Base-by-base conservation (phyloP, 768 basidiomycete species). In the Rhodotorula kratochvilovae region DNA sequence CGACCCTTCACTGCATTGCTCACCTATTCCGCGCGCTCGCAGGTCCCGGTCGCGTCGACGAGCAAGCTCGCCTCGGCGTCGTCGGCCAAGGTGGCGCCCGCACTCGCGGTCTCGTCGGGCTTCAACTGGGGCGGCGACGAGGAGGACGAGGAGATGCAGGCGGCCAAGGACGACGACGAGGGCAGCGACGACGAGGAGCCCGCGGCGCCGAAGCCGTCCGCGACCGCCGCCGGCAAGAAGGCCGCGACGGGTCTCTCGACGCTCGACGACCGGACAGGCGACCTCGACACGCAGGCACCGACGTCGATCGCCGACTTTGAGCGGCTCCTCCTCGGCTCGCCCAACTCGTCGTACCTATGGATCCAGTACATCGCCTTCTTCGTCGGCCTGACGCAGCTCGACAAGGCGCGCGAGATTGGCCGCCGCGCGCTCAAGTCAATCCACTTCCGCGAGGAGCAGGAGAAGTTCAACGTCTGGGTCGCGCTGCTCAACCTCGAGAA, bases 331-430 rank as follows among this genome's bases (percentile, higher is more conserved):
- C 84, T 98, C 50, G 91, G 91, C 39, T 93, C 95, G 0, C 95
- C 96, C 3, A 92, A 96, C 79, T 98, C 94, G 13, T 98, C 96
- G 0, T 96, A 90, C 81, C 85, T 98, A 45, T 99, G 96, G 96
- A 88, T 99, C 68, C 94, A 97, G 80, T 99, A 93, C 80, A 98
- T 99, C 92, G 95, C 96, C 16, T 95, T 97, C 86, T 92, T 94
- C 77, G 84, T 98, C 19, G 92, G 92, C 75, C 85, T 99, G n/a
- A 91, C 94, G 42, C 95, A 99, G 81, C 83, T 96, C 66, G 94
- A 93, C 77, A 96, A 94, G 81, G 96, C 95, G 23, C 86, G 92
- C 55, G 88, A 90, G 79, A 88, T 93, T 62, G 94, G 88, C 58
- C 85, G 86, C 63, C 87, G 91, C 33, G 95, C 93, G 10, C 83